A percentile compares a stretch with the other conserved stretches of the same genome.
phyloP scores from a whole-genome alignment of 768 basidiomycete species.

The Tricholoma hemisulphureum region DNA sequence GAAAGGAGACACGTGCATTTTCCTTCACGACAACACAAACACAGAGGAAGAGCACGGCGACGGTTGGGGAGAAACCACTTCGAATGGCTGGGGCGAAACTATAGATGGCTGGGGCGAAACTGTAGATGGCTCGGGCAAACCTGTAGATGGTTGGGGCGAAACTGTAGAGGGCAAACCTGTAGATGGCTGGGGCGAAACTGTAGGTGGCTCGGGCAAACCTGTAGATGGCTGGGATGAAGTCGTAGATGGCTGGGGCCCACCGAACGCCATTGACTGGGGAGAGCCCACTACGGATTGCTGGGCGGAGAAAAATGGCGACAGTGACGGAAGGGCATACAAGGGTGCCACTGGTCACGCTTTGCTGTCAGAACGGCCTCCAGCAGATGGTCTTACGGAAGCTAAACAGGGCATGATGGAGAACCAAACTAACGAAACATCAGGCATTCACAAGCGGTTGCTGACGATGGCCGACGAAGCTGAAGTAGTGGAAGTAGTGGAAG shows the following conservation, averaged over 20 bases:
- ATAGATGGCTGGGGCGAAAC: conserved; percentile 10
- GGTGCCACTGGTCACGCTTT: background rate
- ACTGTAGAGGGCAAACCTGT: background rate
- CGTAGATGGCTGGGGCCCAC: background rate
- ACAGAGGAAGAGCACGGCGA: conserved; percentile 8
- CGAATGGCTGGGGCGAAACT: background rate
- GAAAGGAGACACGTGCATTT: conserved; percentile 11
- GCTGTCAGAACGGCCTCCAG: background rate
- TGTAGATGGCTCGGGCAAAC: no score
- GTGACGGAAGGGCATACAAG: background rate
- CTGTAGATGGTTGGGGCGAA: conserved; percentile 9
- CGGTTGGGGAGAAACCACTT: conserved; percentile 9
- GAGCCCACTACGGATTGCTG: background rate
- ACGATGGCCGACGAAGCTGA: background rate
- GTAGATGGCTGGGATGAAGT: conserved; percentile 9
- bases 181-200: conserved; percentile 11
- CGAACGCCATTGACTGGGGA: background rate
- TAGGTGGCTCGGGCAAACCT: no score
- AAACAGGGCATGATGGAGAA: background rate
- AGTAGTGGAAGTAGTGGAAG: background rate
- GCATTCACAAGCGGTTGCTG: background rate
- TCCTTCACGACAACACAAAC: conserved; percentile 3
- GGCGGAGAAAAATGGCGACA: background rate
- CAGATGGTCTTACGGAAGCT: background rate
- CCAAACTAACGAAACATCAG: background rate